Conservation (phyloP, 352 stramenopile genomes). For the Phytophthora sp. region DNA sequence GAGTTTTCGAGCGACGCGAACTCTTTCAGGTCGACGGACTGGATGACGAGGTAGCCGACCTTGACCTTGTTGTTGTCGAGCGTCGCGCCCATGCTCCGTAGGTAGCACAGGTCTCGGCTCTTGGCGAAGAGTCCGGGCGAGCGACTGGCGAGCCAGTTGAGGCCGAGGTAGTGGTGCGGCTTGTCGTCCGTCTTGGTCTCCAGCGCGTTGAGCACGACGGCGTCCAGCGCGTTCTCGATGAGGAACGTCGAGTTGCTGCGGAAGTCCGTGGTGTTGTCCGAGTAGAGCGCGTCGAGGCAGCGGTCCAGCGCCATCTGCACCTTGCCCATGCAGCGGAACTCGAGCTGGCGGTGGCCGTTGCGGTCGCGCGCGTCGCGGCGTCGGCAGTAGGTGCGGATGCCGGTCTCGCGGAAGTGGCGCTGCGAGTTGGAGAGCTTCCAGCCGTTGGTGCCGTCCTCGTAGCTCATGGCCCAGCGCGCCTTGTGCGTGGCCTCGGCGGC, state of each 20-base stretch:
- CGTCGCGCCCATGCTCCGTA: constrained; percentile 58
- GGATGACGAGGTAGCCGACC: constrained; percentile 61
- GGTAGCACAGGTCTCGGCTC: constrained; percentile 65
- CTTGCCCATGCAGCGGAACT: constrained; percentile 75
- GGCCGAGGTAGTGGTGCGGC: constrained; percentile 65
- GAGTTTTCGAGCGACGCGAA: constrained; percentile 57
- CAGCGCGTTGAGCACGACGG: constrained; percentile 59
- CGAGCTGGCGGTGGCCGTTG: constrained; percentile 40
- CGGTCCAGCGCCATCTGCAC: constrained; percentile 51
- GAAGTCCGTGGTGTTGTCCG: constrained; percentile 65
- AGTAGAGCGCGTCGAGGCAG: constrained; percentile 62
- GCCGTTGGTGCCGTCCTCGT: constrained; percentile 58
- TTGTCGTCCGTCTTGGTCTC: constrained; percentile 41
- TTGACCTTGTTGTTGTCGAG: constrained; percentile 48
- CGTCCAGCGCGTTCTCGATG: constrained; percentile 65
- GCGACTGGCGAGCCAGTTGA: constrained; percentile 66
- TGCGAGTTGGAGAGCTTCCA: constrained; percentile 79
- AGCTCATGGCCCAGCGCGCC: constrained; percentile 66
- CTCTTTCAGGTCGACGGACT: constrained; percentile 64
- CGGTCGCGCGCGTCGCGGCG: constrained; percentile 43
- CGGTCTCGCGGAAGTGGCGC: constrained; percentile 68
- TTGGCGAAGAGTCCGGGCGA: constrained; percentile 59
- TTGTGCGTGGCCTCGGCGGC: constrained; percentile 39
- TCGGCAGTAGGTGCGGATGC: constrained; percentile 65
- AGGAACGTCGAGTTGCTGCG: constrained; percentile 62